phyloP scores from a whole-genome alignment of 2,329 filamentous ascomycete genomes.

The Akanthomyces dipterigenus region DNA sequence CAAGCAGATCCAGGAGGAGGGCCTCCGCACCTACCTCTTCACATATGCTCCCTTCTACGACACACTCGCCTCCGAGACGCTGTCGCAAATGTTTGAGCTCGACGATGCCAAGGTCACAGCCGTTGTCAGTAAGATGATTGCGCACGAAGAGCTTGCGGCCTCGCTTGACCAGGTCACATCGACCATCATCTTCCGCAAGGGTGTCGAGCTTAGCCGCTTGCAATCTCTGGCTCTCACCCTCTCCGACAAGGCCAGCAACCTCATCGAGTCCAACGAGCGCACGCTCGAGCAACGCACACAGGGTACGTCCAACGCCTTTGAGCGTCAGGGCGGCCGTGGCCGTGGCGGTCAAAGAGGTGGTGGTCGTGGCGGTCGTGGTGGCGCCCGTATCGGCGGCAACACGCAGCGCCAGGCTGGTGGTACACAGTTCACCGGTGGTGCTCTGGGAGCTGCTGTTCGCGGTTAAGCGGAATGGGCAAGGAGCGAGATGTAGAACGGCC shows the following conservation, averaged over 20 bases:
- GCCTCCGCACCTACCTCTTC: slow-evolving; percentile 95
- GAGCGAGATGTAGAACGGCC: background rate
- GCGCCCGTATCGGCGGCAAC: slow-evolving; percentile 51
- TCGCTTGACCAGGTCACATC: slow-evolving; percentile 96
- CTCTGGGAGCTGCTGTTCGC: slow-evolving; percentile 62
- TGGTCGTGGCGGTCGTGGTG: slow-evolving; percentile 54
- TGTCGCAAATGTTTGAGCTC: slow-evolving; percentile 93
- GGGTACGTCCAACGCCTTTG: slow-evolving; percentile 90
- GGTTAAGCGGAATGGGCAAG: slow-evolving; percentile 33
- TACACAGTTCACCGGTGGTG: slow-evolving; percentile 76
- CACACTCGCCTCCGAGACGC: slow-evolving; percentile 78
- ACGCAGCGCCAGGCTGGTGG: slow-evolving; percentile 62
- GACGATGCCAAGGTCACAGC: slow-evolving; percentile 85
- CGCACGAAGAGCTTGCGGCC: slow-evolving; percentile 93
- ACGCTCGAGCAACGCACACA: slow-evolving; percentile 95
- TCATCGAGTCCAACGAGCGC: slow-evolving; percentile 96
- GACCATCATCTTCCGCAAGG: slow-evolving; percentile 98
- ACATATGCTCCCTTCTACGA: slow-evolving; percentile 99
- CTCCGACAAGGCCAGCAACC: slow-evolving; percentile 89
- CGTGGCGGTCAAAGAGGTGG: slow-evolving; percentile 60
- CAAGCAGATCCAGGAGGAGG: slow-evolving; percentile 97
- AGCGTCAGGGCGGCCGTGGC: slow-evolving; percentile 77
- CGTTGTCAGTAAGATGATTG: slow-evolving; percentile 98
- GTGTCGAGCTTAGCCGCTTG: slow-evolving; percentile 91
- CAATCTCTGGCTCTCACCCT: slow-evolving; percentile 92